Percentiles rank a stretch among this genome's conserved stretches.
Evolutionary conservation across 2,329 filamentous ascomycete genomes (phyloP).

Genomic region (Monilinia aucupariae): DNA sequence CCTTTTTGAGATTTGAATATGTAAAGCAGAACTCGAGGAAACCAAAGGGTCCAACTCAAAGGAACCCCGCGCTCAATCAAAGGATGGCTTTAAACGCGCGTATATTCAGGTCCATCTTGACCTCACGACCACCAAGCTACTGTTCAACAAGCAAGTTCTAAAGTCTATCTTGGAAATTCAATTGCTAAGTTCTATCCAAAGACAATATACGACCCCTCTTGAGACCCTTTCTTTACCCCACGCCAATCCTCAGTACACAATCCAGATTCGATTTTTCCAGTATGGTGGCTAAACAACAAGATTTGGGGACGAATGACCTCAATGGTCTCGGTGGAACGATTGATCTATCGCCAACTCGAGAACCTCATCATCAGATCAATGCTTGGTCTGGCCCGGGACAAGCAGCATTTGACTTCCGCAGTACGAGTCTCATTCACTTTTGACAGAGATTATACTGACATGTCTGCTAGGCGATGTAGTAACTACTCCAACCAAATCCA

Average conservation of each 20-base stretch:
- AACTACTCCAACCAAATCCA: conserved; percentile 71
- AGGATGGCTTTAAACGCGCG: background rate
- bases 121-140: background rate
- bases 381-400: conserved; percentile 33
- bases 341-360: conserved; percentile 18
- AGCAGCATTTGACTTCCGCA: conserved; percentile 36
- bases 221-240: background rate
- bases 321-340: conserved; percentile 21
- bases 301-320: conserved; percentile 10
- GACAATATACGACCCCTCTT: background rate
- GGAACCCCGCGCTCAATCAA: conserved; percentile 1
- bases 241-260: background rate
- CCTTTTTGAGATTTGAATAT: background rate
- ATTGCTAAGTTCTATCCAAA: conserved; percentile 6
- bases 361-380: conserved; percentile 20
- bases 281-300: conserved; percentile 2
- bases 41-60: background rate
- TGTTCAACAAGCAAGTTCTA: conserved; percentile 4
- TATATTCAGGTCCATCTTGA: background rate
- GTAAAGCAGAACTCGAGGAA: background rate
- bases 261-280: background rate
- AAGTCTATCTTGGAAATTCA: background rate
- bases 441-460: background rate
- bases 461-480: conserved; percentile 53
- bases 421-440: conserved; percentile 21